A percentile compares a stretch with the other conserved stretches of the same genome.
phyloP scores from a whole-genome alignment of 2,329 filamentous ascomycete species.

The Amauroascus niger region DNA sequence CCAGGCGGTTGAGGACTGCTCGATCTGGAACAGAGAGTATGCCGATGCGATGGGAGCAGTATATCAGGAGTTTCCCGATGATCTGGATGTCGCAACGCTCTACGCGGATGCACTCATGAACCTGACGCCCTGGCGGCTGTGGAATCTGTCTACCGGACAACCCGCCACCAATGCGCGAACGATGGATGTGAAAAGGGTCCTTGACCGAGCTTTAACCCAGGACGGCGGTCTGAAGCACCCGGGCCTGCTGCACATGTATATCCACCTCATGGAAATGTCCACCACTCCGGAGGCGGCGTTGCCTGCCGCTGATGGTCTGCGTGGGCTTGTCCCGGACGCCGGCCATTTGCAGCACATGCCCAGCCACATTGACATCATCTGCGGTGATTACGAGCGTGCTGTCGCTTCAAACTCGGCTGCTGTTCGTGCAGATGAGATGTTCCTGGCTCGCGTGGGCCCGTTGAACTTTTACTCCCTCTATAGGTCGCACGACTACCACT shows the following conservation, averaged over 20 bases:
- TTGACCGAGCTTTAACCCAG: conserved; percentile 50
- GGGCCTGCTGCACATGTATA: conserved; percentile 64
- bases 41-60: conserved; percentile 52
- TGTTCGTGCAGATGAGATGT: conserved; percentile 58
- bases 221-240: conserved; percentile 50
- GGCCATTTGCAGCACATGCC: conserved; percentile 71
- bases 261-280: conserved; percentile 72
- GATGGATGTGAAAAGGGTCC: conserved; percentile 47
- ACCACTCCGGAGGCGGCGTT: conserved; percentile 53
- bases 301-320: conserved; percentile 51
- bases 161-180: conserved; percentile 49
- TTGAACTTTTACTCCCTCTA: conserved; percentile 68
- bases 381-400: conserved; percentile 59
- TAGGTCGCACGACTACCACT: conserved; percentile 64
- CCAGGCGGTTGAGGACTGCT: conserved; percentile 42
- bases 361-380: conserved; percentile 62
- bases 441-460: conserved; percentile 48
- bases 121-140: conserved; percentile 55
- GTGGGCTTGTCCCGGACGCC: conserved; percentile 56
- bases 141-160: conserved; percentile 51
- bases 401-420: conserved; percentile 59
- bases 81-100: conserved; percentile 54
- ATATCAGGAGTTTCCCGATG: conserved; percentile 44
- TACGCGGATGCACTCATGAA: conserved; percentile 60
- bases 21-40: conserved; percentile 50